Evolutionary conservation across 495 filamentous ascomycete genomes (phyloP).

Genomic region (Penicillium lagena): DNA sequence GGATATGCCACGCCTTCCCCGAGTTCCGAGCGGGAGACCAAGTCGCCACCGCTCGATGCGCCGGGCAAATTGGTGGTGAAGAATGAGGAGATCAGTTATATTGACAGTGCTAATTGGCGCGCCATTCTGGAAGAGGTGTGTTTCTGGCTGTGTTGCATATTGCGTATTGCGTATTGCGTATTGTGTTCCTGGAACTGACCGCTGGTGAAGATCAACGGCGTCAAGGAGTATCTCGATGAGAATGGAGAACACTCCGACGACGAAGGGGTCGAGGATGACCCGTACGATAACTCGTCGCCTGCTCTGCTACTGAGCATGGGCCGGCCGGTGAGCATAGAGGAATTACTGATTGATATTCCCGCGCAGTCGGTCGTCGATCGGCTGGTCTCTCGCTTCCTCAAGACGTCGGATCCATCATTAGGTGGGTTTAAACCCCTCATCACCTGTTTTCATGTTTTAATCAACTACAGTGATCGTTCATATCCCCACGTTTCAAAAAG

Average conservation of each 20-base stretch:
- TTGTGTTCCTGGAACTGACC: too few species aligned
- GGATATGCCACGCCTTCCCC: conserved; percentile 31
- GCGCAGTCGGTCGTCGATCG: conserved; percentile 34
- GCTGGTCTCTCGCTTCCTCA: conserved; percentile 39
- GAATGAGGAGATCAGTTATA: conserved; percentile 36
- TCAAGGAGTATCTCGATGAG: conserved; percentile 23
- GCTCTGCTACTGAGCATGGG: conserved; percentile 35
- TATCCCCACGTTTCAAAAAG: conserved; percentile 36
- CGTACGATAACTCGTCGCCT: conserved; percentile 19
- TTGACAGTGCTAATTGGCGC: conserved; percentile 45
- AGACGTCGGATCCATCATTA: conserved; percentile 34
- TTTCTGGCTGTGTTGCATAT: neutral
- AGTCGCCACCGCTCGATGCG: conserved; percentile 14
- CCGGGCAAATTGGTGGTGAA: conserved; percentile 66
- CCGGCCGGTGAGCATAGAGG: conserved; percentile 22
- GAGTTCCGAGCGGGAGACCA: conserved; percentile 63
- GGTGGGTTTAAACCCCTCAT: conserved; percentile 12
- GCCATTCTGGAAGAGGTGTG: conserved; percentile 46
- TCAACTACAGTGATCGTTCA: conserved; percentile 28
- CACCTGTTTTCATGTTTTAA: neutral
- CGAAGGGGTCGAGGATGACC: conserved; percentile 15
- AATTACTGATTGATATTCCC: conserved; percentile 36
- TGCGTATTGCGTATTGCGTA: conserved; percentile 1
- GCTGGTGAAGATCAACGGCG: conserved; percentile 25
- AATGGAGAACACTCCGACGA: conserved; percentile 18